Evolutionary conservation across 768 basidiomycete species (phyloP), one percentile per base, ranked within the genome.

Genomic region (Trametopsis cervina): DNA sequence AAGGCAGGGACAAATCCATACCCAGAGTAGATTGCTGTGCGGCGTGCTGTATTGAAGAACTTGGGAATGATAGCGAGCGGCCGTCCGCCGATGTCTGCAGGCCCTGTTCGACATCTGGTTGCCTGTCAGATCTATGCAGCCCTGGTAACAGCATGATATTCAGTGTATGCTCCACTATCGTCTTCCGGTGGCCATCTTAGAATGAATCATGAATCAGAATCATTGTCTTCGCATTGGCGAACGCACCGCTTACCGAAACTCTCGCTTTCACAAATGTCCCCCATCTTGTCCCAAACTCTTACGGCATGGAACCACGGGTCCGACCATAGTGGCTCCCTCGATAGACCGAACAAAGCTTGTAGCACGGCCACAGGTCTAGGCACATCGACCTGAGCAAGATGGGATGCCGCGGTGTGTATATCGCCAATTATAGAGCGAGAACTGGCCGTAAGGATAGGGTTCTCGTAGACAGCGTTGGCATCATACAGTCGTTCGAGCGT

Each of bases 161-260:
- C 48, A 90, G 72, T 1, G 84, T 88, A 61, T 89, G 89, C 59
- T 89, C 83, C 40, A 90, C 79, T 21, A 89, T 81, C 36, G 77
- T 76, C 64, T 78, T 82, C 47, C 77, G 75, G 58, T 83, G 80
- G 17, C 86, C 85, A 61, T 89, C 88, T 89, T n/a, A n/a, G n/a
- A 49, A 25, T 24, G 27, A 33, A 11, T 12, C 40, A 29, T 26
- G 17, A 21, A 23, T 35, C 29, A 35, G 24, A 15, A 10, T 35
- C n/a, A n/a, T 38, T 23, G 20, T 17, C 17, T 27, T 17, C 24
- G 20, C 38, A 40, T 40, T 11, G 9, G 6, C 22, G n/a, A 40
- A 21, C 3, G 20, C 10, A 21, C 13, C 17, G 65, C 73, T 46
- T 57, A 86, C 87, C 87, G 60, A 87, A 90, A 54, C 78, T 83